A percentile compares a stretch with the other conserved stretches of the same genome.
These are phyloP conservation scores for Hevea brasiliensis DNA, from an alignment of 345 rosid species.

Conservation along the genomic window DNA sequence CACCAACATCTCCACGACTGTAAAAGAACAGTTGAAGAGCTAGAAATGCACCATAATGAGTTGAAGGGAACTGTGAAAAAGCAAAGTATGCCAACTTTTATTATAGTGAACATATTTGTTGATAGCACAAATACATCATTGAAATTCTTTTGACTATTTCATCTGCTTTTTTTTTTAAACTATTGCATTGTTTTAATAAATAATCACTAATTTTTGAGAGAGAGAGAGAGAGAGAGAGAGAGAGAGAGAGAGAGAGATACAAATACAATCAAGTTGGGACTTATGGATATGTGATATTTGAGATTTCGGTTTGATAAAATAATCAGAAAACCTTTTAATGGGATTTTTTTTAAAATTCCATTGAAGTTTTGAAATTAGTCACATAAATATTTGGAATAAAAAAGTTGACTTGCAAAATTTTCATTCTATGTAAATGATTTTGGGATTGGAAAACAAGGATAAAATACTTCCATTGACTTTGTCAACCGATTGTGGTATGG, in stretches of 20 bases:
- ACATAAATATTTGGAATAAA: not conserved
- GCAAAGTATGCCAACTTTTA: slow-evolving; percentile 61
- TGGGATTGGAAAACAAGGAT: not conserved
- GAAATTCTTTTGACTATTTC: slow-evolving; percentile 6
- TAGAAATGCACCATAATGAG: slow-evolving; percentile 62
- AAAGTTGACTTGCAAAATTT: not conserved
- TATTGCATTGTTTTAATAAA: not conserved
- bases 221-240: too few relatives aligned
- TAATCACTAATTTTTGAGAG: not conserved
- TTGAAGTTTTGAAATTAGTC: not conserved
- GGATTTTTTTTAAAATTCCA: not conserved
- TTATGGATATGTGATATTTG: not conserved
- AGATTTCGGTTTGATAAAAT: not conserved
- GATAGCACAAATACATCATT: not conserved
- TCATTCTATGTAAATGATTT: not conserved
- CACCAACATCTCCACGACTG: slow-evolving; percentile 60
- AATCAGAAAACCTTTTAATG: not conserved
- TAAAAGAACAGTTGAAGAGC: slow-evolving; percentile 52
- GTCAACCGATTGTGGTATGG: not conserved
- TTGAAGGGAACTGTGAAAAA: slow-evolving; percentile 63
- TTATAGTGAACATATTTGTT: slow-evolving; percentile 6
- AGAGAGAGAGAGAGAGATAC: not conserved
- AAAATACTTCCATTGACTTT: not conserved
- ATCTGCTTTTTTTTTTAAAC: slow-evolving; percentile 12
- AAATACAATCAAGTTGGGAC: not conserved